phyloP scores from a whole-genome alignment of 2,329 filamentous ascomycete genomes.

The Sporothrix inflata region DNA sequence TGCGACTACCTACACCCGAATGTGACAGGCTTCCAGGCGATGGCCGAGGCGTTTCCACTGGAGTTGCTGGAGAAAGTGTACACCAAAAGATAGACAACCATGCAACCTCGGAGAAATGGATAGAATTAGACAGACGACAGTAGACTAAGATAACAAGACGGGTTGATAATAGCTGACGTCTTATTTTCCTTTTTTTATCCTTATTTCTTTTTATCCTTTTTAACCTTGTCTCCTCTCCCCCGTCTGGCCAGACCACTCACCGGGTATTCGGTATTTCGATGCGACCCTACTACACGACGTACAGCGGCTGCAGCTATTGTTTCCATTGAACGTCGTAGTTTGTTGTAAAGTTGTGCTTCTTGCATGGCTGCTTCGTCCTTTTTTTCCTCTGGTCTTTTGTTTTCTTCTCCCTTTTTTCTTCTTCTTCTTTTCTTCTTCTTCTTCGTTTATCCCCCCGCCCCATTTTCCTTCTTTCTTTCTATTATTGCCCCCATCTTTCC shows the following conservation, averaged over 20 bases:
- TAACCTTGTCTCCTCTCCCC: background rate
- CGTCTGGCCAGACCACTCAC: background rate
- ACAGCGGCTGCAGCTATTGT: no score
- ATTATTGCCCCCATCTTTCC: no score
- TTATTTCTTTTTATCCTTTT: background rate
- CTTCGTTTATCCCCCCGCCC: background rate
- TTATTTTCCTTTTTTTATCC: background rate
- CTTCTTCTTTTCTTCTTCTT: background rate
- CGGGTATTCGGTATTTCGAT: conserved; percentile 1
- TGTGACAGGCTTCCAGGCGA: background rate
- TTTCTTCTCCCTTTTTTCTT: background rate
- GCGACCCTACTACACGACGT: background rate
- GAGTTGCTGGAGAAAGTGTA: background rate
- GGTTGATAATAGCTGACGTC: background rate
- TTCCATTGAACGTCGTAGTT: no score
- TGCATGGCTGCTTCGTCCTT: no score
- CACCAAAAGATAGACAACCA: background rate
- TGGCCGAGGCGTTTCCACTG: background rate
- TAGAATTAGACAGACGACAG: background rate
- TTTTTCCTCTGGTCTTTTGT: background rate
- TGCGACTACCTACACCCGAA: background rate
- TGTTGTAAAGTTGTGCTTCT: no score
- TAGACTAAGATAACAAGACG: background rate
- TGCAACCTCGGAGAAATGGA: background rate
- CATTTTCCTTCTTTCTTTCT: background rate